Conservation (phyloP, 2,329 filamentous ascomycete genomes). For the Emergomyces pasteurianus region DNA sequence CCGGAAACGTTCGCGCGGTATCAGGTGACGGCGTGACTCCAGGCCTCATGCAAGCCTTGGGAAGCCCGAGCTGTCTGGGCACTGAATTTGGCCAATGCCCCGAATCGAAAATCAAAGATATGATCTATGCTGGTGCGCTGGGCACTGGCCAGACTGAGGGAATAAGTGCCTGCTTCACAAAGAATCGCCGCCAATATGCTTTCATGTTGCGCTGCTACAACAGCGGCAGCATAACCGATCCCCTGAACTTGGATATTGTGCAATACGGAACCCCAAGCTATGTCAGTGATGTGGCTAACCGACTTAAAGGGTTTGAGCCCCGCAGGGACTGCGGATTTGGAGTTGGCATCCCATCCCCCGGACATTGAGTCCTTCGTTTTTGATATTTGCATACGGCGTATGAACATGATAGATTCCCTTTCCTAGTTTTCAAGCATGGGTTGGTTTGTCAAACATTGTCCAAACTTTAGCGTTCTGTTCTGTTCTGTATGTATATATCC, state of each 20-base stretch:
- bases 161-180: not conserved
- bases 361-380: not conserved
- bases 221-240: not conserved
- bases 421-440: not conserved
- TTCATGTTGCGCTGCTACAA: constrained; percentile 3
- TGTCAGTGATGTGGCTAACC: constrained; percentile 4
- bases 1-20: not conserved
- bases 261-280: not conserved
- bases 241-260: not conserved
- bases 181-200: not conserved
- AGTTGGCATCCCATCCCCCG: not conserved
- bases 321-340: not conserved
- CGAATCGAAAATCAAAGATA: not conserved
- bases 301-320: not conserved
- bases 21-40: not conserved
- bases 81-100: not conserved
- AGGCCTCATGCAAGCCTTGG: constrained; percentile 1
- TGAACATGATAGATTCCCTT: not conserved
- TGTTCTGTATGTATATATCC: too few relatives aligned
- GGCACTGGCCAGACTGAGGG: not conserved
- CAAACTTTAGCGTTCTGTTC: not conserved
- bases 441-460: not conserved
- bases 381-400: not conserved
- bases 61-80: not conserved
- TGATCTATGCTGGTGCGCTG: not conserved